Base-by-base conservation (phyloP, 2,329 filamentous ascomycete genomes). In the Alternaria panax region DNA sequence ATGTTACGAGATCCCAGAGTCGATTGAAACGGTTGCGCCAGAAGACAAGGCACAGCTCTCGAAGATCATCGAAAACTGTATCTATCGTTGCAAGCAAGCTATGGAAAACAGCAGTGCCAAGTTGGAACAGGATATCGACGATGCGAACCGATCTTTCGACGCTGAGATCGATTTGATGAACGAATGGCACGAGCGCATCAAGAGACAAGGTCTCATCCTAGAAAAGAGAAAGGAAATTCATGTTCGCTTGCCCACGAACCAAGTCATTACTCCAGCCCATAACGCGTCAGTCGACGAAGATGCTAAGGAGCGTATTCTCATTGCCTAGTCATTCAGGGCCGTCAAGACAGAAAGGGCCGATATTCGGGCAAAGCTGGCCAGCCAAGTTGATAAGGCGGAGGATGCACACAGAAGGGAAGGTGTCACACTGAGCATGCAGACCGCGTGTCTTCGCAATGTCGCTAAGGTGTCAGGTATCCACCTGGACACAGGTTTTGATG, bases 281-380 rank as follows among this genome's bases (percentile, higher is more conserved):
- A 50, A 56, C 5, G 36, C 53, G 1, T 36, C 51, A 16, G 20
- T 56, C 7, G 20, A 18, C 2, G 36, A 56, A 30, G 43, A 56
- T 14, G 16, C 28, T 3, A 48, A 50, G 12, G 53, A 56, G 11
- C 5, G 16, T 1, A 34, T 56, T 1, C 22, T 43, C 1, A 36
- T 50, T 5, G 22, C 28, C 1, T 45, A 56, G 2, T 27, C 27
- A 7, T 56, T 43, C 22, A 36, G 14, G 3, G 53, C 45, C 7
- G 20, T 36, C 27, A 50, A 51, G n/a, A 7, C 14, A n/a, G 22
- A 25, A 3, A 56, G 43, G 7, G 20, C 7, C 5, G 9, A 34
- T 4, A 22, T 51, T 5, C 20, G 45, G 1, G 45, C 40, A 18
- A 18, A 27, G 25, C 20, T 7, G 2, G 20, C 14, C 0, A 16